A percentile compares a stretch with the other conserved stretches of the same genome.
phyloP scores from a whole-genome alignment of 1,139 yeast genomes.

The Arxiozyma bovina region DNA sequence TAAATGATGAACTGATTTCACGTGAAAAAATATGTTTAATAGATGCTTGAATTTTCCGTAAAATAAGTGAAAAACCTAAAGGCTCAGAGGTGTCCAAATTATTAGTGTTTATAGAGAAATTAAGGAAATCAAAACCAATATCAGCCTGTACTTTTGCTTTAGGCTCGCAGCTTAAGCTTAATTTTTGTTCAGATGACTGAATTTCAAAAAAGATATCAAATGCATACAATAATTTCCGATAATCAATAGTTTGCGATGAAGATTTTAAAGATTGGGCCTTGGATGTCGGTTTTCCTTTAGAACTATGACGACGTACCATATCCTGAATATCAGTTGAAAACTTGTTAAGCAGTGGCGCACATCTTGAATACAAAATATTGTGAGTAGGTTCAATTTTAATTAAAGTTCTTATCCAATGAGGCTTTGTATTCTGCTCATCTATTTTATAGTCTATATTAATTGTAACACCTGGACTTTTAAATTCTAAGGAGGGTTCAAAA shows the following conservation, averaged over 20 bases:
- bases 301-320: constrained; percentile 31
- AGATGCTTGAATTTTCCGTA: constrained; percentile 53
- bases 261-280: constrained; percentile 7
- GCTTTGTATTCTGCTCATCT: constrained; percentile 25
- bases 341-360: constrained; percentile 70
- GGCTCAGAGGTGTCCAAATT: constrained; percentile 37
- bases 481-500: constrained; percentile 47
- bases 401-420: constrained; percentile 25
- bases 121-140: constrained; percentile 60
- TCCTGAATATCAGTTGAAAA: constrained; percentile 39
- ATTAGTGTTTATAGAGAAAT: constrained; percentile 49
- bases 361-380: constrained; percentile 59
- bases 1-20: constrained; percentile 71
- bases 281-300: constrained; percentile 8
- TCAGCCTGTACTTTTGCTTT: constrained; percentile 86
- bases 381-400: constrained; percentile 45
- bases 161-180: constrained; percentile 83
- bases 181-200: constrained; percentile 59
- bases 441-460: constrained; percentile 42
- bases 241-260: constrained; percentile 26
- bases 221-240: constrained; percentile 38
- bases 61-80: constrained; percentile 37
- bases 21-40: constrained; percentile 86
- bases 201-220: constrained; percentile 59
- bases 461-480: constrained; percentile 72